These are phyloP conservation scores for Phytopythium oedochilum DNA, from an alignment of 352 stramenopile species.

Conservation along the genomic window DNA sequence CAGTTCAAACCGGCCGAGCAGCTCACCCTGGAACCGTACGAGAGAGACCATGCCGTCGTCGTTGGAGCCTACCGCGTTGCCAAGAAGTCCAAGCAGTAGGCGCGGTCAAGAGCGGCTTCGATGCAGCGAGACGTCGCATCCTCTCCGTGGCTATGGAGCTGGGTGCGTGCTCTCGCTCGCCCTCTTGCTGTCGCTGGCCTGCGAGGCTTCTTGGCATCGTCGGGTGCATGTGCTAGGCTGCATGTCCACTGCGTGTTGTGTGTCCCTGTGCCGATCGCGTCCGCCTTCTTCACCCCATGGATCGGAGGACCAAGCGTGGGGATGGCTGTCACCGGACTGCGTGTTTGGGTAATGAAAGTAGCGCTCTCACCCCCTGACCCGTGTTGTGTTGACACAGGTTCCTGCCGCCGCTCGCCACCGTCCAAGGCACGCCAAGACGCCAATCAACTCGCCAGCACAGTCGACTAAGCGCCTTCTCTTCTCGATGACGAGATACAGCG, in stretches of 20 bases:
- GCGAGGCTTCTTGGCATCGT: not conserved
- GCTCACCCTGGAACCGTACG: slow-evolving; percentile 99
- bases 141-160: not conserved
- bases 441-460: not conserved
- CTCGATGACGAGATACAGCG: slow-evolving; percentile 85
- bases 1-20: slow-evolving; percentile 99
- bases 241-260: slow-evolving; percentile 2
- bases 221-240: slow-evolving; percentile 4
- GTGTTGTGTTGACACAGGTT: not conserved
- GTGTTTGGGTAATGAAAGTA: not conserved
- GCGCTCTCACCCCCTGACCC: slow-evolving; percentile 1
- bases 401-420: not conserved
- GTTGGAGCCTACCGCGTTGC: slow-evolving; percentile 94
- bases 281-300: not conserved
- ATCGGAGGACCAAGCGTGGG: not conserved
- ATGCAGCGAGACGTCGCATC: not conserved
- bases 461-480: slow-evolving; percentile 25
- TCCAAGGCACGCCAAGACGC: not conserved
- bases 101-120: slow-evolving; percentile 7
- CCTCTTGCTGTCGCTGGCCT: not conserved
- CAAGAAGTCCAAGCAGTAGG: slow-evolving; percentile 92
- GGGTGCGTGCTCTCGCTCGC: not conserved
- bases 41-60: slow-evolving; percentile 98
- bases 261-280: not conserved
- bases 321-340: not conserved